Evolutionary conservation across 2,329 filamentous ascomycete genomes (phyloP).

Genomic region (Escovopsis weberi): DNA sequence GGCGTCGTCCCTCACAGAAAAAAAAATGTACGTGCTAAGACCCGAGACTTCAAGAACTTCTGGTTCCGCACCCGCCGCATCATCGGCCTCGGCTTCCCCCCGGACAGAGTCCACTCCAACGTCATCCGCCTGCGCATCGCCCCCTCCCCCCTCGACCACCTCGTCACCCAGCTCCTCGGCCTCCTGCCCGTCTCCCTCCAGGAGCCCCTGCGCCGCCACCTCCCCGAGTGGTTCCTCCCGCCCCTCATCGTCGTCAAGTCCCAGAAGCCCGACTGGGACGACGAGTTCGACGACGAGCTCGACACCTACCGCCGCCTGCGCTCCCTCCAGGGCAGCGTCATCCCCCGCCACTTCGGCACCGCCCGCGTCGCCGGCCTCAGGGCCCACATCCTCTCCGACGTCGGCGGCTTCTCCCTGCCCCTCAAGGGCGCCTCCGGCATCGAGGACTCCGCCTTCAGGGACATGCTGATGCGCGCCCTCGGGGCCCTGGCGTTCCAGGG

Average conservation of each 20-base stretch:
- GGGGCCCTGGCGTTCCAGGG: slow-evolving; percentile 8
- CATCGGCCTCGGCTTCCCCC: slow-evolving; percentile 4
- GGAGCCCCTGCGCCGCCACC: slow-evolving; percentile 4
- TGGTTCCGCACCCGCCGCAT: slow-evolving; percentile 5
- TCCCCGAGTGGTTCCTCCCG: slow-evolving; percentile 9
- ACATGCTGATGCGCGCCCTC: slow-evolving; percentile 14
- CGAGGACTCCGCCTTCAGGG: slow-evolving; percentile 8
- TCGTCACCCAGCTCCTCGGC: slow-evolving; percentile 3
- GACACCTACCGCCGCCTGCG: slow-evolving; percentile 9
- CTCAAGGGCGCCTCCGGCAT: slow-evolving; percentile 10
- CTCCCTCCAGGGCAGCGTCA: slow-evolving; percentile 11
- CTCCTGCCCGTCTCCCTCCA: slow-evolving; percentile 4
- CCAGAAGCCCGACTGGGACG: slow-evolving; percentile 12
- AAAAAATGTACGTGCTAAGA: too few relatives aligned
- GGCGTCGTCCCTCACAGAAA: neutral
- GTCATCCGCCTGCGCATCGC: slow-evolving; percentile 7
- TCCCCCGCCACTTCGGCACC: slow-evolving; percentile 11
- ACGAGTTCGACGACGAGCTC: slow-evolving; percentile 14
- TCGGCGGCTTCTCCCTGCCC: slow-evolving; percentile 9
- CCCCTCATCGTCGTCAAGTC: slow-evolving; percentile 9
- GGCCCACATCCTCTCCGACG: slow-evolving; percentile 13
- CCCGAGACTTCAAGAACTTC: slow-evolving; percentile 1
- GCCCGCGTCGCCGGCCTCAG: slow-evolving; percentile 8
- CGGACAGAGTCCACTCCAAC: slow-evolving; percentile 8
- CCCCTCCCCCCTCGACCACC: slow-evolving; percentile 1